These are phyloP conservation scores for Populus hybrid DNA, from an alignment of 441 rosid genomes.

Conservation along the genomic window DNA sequence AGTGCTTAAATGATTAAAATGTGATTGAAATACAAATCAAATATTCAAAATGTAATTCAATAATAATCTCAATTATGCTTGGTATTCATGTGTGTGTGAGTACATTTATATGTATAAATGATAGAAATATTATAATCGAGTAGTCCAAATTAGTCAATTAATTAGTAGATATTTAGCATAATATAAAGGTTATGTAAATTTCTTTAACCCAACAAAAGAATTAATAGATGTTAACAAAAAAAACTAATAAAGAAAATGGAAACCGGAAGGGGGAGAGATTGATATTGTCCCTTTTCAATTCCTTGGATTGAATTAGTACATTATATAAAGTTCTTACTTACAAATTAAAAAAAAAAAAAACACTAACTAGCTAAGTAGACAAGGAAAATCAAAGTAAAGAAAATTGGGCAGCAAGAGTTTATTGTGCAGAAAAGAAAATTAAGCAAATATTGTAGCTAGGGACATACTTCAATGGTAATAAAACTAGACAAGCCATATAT, in stretches of 20 bases:
- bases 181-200: not conserved
- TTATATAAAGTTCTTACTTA: not conserved
- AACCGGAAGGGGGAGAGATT: not conserved
- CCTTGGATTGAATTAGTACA: not conserved
- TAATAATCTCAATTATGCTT: too few species aligned
- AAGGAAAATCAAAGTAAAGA: not conserved
- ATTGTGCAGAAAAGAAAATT: not conserved
- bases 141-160: not conserved
- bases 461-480: too few species aligned
- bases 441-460: not conserved
- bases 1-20: not conserved
- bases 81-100: not conserved
- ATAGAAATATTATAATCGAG: not conserved
- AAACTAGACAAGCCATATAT: too few species aligned
- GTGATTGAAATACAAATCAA: not conserved
- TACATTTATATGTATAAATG: not conserved
- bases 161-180: not conserved
- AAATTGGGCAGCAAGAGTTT: not conserved
- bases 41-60: not conserved
- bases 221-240: not conserved
- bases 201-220: not conserved
- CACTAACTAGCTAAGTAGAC: not conserved
- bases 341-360: not conserved
- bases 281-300: not conserved
- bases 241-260: not conserved